These are phyloP conservation scores for Meyerozyma smithsonii DNA, from an alignment of 1,139 yeast species.

Conservation along the genomic window DNA sequence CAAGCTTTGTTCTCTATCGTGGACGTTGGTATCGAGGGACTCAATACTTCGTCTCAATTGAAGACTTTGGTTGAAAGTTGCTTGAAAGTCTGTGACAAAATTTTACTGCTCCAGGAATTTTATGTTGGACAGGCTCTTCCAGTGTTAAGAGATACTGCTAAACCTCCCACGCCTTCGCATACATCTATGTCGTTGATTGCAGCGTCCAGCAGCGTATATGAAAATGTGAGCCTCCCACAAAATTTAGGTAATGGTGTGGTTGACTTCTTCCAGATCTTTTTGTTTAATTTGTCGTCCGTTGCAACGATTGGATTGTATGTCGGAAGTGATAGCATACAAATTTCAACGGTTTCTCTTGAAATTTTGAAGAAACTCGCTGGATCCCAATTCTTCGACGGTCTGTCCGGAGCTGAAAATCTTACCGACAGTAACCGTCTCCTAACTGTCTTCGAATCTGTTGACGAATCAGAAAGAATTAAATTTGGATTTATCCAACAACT, in stretches of 20 bases:
- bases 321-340: slow-evolving; percentile 45
- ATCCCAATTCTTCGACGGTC: slow-evolving; percentile 42
- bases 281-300: slow-evolving; percentile 63
- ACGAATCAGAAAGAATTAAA: slow-evolving; percentile 66
- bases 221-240: slow-evolving; percentile 48
- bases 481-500: slow-evolving; percentile 71
- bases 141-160: slow-evolving; percentile 20
- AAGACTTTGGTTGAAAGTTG: slow-evolving; percentile 19
- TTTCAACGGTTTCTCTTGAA: slow-evolving; percentile 51
- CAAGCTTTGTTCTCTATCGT: slow-evolving; percentile 52
- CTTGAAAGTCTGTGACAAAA: slow-evolving; percentile 42
- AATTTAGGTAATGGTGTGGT: slow-evolving; percentile 57
- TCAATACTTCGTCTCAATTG: slow-evolving; percentile 31
- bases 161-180: slow-evolving; percentile 17
- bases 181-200: slow-evolving; percentile 27
- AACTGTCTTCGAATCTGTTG: slow-evolving; percentile 67
- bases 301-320: slow-evolving; percentile 70
- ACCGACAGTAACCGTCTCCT: slow-evolving; percentile 45
- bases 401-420: slow-evolving; percentile 17
- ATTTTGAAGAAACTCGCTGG: slow-evolving; percentile 49
- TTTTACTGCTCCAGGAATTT: slow-evolving; percentile 51
- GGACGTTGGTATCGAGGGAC: slow-evolving; percentile 48
- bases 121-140: slow-evolving; percentile 25
- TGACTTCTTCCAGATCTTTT: slow-evolving; percentile 65
- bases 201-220: slow-evolving; percentile 35